phyloP scores from a whole-genome alignment of 2,329 filamentous ascomycete species.

The Gaeumannomyces tritici region DNA sequence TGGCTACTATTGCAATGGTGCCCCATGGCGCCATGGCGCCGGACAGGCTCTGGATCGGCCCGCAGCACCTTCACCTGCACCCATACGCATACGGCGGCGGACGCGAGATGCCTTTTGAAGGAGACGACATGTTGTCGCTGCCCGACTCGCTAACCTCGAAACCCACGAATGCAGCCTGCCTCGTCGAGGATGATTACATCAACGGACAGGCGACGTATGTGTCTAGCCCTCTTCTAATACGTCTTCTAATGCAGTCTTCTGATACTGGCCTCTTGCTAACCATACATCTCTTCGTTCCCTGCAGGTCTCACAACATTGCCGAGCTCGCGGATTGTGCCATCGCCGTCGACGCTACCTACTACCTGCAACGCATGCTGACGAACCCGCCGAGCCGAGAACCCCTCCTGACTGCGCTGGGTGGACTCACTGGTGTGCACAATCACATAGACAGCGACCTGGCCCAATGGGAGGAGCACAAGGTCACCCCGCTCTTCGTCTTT shows the following conservation, averaged over 20 bases:
- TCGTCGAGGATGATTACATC: constrained; percentile 12
- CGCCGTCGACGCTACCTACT: constrained; percentile 84
- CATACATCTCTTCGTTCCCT: neutral
- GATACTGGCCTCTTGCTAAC: neutral
- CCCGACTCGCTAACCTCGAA: neutral
- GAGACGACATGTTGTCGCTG: neutral
- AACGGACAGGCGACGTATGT: constrained; percentile 20
- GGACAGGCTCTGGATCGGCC: neutral
- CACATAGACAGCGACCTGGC: constrained; percentile 72
- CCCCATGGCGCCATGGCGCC: neutral
- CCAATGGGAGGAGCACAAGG: constrained; percentile 57
- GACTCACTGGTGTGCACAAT: constrained; percentile 68
- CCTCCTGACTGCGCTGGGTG: constrained; percentile 80
- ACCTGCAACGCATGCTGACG: constrained; percentile 70
- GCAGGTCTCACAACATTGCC: constrained; percentile 51
- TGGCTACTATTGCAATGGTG: neutral
- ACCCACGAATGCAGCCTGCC: neutral
- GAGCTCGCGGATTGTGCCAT: constrained; percentile 67
- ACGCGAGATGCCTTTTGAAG: neutral
- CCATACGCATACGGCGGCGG: neutral
- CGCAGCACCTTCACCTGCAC: neutral
- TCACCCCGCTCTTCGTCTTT: constrained; percentile 84
- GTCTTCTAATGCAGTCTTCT: too few relatives aligned
- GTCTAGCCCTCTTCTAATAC: neutral
- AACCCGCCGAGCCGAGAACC: constrained; percentile 67